Conservation (phyloP, 768 basidiomycete genomes). For the Dentipellis fragilis region DNA sequence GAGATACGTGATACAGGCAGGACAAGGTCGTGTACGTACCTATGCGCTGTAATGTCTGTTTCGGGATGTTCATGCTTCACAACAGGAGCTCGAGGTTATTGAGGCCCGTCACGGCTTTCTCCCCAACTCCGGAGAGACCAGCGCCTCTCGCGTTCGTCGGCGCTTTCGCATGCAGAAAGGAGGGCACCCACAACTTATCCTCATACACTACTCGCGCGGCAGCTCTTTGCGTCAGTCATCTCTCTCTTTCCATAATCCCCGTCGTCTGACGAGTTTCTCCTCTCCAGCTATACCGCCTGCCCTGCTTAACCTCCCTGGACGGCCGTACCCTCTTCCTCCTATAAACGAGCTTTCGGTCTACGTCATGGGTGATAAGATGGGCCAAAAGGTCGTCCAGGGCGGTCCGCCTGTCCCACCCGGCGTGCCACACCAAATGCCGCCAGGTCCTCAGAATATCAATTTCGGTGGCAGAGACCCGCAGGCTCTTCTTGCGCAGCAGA, state of each 20-base stretch:
- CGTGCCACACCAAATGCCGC: slow-evolving; percentile 1
- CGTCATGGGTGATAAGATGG: slow-evolving; percentile 63
- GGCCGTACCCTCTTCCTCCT: slow-evolving; percentile 60
- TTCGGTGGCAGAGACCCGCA: slow-evolving; percentile 28
- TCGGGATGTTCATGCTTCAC: slow-evolving; percentile 4
- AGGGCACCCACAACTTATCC: slow-evolving; percentile 60
- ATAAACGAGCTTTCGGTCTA: slow-evolving; percentile 59
- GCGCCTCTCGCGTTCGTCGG: slow-evolving; percentile 59
- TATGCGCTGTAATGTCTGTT: not conserved
- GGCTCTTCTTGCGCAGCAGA: slow-evolving; percentile 67
- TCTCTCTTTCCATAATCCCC: not conserved
- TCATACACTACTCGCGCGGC: slow-evolving; percentile 70
- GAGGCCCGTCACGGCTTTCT: slow-evolving; percentile 72
- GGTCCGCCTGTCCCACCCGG: slow-evolving; percentile 2
- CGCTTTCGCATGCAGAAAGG: slow-evolving; percentile 67
- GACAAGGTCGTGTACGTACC: slow-evolving; percentile 40
- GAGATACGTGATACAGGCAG: slow-evolving; percentile 43
- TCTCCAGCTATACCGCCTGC: slow-evolving; percentile 47
- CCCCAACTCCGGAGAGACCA: slow-evolving; percentile 50
- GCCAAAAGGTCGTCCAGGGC: slow-evolving; percentile 43
- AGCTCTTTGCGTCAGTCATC: slow-evolving; percentile 45
- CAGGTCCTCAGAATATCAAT: slow-evolving; percentile 1
- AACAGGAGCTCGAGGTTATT: slow-evolving; percentile 66
- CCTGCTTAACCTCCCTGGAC: slow-evolving; percentile 49
- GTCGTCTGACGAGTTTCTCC: slow-evolving; percentile 1